Base-by-base conservation (phyloP, 2,329 filamentous ascomycete genomes). In the Elsinoe perseae region DNA sequence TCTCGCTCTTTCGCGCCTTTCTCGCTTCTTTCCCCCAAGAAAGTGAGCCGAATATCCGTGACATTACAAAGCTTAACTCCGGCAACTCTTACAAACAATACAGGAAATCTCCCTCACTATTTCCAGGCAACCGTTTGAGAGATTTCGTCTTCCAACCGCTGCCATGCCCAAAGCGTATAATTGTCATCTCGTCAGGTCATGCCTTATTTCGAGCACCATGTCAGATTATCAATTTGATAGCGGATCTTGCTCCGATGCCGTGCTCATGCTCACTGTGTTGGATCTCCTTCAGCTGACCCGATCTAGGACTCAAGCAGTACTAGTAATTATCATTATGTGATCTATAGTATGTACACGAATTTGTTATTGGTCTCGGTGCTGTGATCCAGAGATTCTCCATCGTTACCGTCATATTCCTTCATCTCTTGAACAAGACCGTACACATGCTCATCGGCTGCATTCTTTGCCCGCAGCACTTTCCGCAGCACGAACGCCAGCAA, bases 401-500 rank as follows among this genome's bases (percentile, higher is more conserved):
- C 28, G 16, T 43, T 12, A 4, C 34, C 54, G 18, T 52, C 48
- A 20, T 54, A 50, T 5, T 44, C 32, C 27, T 57, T 52, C 48
- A 28, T 16, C 27, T 25, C 32, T 20, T 30, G 12, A 8, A 9
- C 32, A 21, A 56, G 50, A 42, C 40, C 48, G 14, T 56, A 23
- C 14, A 28, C n/a, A 18, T 50, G n/a, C 28, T 34, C 18, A n/a
- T 30, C 28, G 16, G 28, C 28, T 25, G 12, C 27, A 61, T 73
- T 73, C 62, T 68, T 65, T 57, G 63, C 66, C 2, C 58, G 56
- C 50, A 78, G 60, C 16, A 74, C 65, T 50, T 68, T 59, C 55
- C 77, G 69, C 66, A 81, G 60, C 0, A 67, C 63, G 12, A 67
- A 58, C 1, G 75, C 72, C 54, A 80, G 59, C 3, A 73, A 16